Base-by-base conservation (phyloP, 176 grass and related monocot genomes). In the Lolium rigidum region DNA sequence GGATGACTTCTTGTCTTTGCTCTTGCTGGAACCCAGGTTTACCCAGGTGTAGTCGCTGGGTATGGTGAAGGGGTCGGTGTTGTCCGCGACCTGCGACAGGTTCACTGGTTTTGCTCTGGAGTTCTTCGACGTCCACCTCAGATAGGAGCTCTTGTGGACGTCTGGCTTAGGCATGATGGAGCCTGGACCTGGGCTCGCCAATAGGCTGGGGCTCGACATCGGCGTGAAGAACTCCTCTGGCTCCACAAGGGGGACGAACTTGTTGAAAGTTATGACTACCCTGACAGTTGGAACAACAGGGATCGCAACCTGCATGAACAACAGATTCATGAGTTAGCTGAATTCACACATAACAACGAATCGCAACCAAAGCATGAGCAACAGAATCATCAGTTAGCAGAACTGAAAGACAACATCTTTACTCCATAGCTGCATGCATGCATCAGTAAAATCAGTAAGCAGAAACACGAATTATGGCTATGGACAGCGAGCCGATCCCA, bases 201-300 rank as follows among this genome's bases (percentile, higher is more conserved):
- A 86, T 21, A 99, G 81, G 70, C 97, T 96, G 56, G 97, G 97
- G 77, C 97, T 99, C 14, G 97, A 99, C 81, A 96, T 92, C 25
- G 97, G 97, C 1, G 97, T 96, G 90, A 99, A 99, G 83, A 99
- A 99, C 74, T 94, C 92, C 84, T 99, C 97, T 2, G 94, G 94
- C 67, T 95, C 94, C 0, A 81, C 17, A 6, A 99, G 90, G 89
- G 92, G 88, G 16, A 92, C 88, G n/a, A 92, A 99, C 83, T 99
- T 99, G 66, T 88, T 91, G 77, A 99, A 99, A 12, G 97, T 99
- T 77, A 99, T 77, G 1, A 99, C 94, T 24, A 99, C 90, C 64
- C 97, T 96, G 47, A 99, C 89, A 0, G 97, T 96, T 1, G 97
- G 97, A 55, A 99, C 83, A 82, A 99, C 94, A 25, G 97, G 97